Conservation (phyloP, 1,284 basidiomycete species). For the Apiotrichum veenhuisii region DNA sequence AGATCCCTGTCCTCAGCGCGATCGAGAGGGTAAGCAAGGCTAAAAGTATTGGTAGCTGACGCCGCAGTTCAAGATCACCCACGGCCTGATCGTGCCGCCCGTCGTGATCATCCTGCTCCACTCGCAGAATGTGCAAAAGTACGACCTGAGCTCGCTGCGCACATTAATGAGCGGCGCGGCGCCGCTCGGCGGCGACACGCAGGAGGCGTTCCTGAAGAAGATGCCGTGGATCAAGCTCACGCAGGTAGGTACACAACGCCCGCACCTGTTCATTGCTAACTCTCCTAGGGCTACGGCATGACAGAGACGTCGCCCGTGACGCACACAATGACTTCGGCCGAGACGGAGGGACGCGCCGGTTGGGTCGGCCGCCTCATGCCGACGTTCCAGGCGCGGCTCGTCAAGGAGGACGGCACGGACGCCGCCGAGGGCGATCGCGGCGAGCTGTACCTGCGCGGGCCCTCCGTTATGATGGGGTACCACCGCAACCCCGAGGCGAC, state of each 20-base stretch:
- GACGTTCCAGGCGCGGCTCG: slow-evolving; percentile 70
- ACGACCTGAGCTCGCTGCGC: slow-evolving; percentile 62
- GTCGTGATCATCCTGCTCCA: slow-evolving; percentile 60
- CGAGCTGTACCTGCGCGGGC: slow-evolving; percentile 75
- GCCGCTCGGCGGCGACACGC: slow-evolving; percentile 59
- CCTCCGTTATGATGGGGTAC: slow-evolving; percentile 72
- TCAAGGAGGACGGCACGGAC: slow-evolving; percentile 48
- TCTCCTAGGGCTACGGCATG: slow-evolving; percentile 48
- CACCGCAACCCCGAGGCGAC: slow-evolving; percentile 66
- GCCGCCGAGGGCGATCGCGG: slow-evolving; percentile 61
- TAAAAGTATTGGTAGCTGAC: not conserved
- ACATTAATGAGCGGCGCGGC: slow-evolving; percentile 75
- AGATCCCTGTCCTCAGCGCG: slow-evolving; percentile 57
- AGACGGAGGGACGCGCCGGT: slow-evolving; percentile 52
- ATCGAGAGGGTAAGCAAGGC: slow-evolving; percentile 58
- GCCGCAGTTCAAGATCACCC: slow-evolving; percentile 61
- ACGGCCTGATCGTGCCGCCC: slow-evolving; percentile 72
- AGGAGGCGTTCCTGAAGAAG: slow-evolving; percentile 25
- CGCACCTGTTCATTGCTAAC: slow-evolving; percentile 8
- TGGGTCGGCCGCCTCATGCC: slow-evolving; percentile 70
- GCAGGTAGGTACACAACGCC: not conserved
- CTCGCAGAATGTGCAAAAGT: slow-evolving; percentile 61
- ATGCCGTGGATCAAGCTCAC: slow-evolving; percentile 16
- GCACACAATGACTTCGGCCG: slow-evolving; percentile 25
- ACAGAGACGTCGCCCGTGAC: slow-evolving; percentile 52